Evolutionary conservation across 106 monocot species (phyloP), one percentile per base, ranked within the genome.

Genomic region (Dendrobium officinale): DNA sequence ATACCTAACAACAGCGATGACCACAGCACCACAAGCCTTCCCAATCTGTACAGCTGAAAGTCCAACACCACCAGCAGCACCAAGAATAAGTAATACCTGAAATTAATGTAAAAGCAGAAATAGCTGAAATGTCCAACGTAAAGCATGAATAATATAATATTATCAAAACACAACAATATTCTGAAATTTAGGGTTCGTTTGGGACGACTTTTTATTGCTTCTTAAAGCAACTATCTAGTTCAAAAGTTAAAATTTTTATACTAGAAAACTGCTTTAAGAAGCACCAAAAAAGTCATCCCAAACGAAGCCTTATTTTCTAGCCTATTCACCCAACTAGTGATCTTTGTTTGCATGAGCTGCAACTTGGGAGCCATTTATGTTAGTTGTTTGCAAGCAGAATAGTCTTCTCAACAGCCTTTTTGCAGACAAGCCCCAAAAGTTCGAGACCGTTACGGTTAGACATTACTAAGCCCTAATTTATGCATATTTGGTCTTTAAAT

Each of bases 61-160:
- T 20, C 99, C 99, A 72, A 95, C 99, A 82, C 99, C 99, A 43
- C 99, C 99, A 85, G 99, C 99, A 78, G 95, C 99, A 90, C 95
- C 95, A 83, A 99, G 99, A 82, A 99, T 90, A 82, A 99, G 99
- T 54, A 99, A 82, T 6, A 98, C 98, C 98, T 98, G 83, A 56
- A 89, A 66, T 79, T 83, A 49, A 75, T 19, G 33, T 16, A 40
- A 44, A 42, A 44, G 15, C 10, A 42, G 2, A 74, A 18, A 29
- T 29, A 6, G 6, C n/a, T 6, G 7, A 43, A 75, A 51, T 51
- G 51, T 13, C n/a, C 42, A 20, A 75, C 13, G 74, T 44, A 7
- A n/a, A 75, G 10, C 15, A 66, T 20, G 18, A 44, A 75, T 66
- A 24, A 66, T 24, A 61, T 61, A 22, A 22, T 22, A 61, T 61